These are phyloP conservation scores for Paecilomyces sp. DNA, from an alignment of 2,329 filamentous ascomycete genomes.

Conservation along the genomic window DNA sequence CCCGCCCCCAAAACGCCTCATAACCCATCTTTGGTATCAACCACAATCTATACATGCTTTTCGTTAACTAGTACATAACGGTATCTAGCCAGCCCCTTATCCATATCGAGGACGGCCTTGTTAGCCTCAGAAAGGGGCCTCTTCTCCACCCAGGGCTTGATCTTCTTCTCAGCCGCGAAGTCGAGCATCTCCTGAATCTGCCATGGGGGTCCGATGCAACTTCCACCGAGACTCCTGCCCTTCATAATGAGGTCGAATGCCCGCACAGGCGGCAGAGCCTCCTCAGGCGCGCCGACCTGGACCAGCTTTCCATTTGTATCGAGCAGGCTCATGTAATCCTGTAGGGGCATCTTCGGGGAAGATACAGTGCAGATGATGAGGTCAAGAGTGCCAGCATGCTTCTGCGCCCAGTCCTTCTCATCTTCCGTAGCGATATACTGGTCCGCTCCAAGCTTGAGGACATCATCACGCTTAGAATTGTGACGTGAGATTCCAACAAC, in stretches of 20 bases:
- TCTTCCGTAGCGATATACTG: conserved; percentile 45
- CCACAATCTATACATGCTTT: conserved; percentile 1
- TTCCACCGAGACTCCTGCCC: conserved; percentile 40
- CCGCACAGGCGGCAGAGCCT: conserved; percentile 40
- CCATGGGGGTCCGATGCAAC: conserved; percentile 16
- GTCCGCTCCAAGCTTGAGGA: conserved; percentile 43
- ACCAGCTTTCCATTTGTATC: conserved; percentile 51
- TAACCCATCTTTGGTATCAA: no score
- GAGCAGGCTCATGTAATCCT: conserved; percentile 51
- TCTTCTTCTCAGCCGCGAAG: conserved; percentile 19
- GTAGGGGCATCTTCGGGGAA: conserved; percentile 50
- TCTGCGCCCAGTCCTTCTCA: conserved; percentile 41
- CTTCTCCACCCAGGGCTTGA: conserved; percentile 22
- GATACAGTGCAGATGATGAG: conserved; percentile 47
- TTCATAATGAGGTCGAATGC: conserved; percentile 49
- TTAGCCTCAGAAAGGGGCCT: conserved; percentile 23
- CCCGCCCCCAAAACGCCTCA: no score
- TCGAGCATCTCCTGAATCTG: conserved; percentile 27
- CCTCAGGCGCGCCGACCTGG: conserved; percentile 57
- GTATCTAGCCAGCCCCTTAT: conserved; percentile 26
- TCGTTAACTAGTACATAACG: conserved; percentile 28
- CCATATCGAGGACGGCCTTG: conserved; percentile 24
- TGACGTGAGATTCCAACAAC: conserved; percentile 44
- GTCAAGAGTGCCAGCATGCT: conserved; percentile 39
- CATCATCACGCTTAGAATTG: conserved; percentile 40